Evolutionary conservation across 2,329 filamentous ascomycete genomes (phyloP), one percentile per base, ranked within the genome.

Genomic region (Colletotrichum coccodes): DNA sequence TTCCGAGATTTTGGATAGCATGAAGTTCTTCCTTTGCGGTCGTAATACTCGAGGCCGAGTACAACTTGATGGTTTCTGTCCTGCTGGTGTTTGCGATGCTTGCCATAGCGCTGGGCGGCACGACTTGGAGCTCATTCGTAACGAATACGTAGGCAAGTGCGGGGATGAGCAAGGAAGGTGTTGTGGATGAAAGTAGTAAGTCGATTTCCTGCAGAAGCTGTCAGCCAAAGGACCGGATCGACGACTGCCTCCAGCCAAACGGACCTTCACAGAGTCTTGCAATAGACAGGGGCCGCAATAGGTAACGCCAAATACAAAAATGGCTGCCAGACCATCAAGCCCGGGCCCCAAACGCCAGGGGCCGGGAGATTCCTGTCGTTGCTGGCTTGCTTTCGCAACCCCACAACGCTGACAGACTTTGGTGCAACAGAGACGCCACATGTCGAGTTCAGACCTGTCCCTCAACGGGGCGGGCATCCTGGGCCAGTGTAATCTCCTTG

Each of bases 261-360:
- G 72, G 85, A 95, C 93, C 86, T 91, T 94, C 73, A 89, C 80
- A 59, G 90, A 87, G 63, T 82, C 84, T 52, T 82, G 76, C 69
- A 86, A 75, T 28, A 96, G 82, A 79, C 94, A 97, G 36, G 80
- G 73, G 26, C 88, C 90, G 77, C 94, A 96, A 40, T 86, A 84
- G 68, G 88, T 86, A 61, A 92, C 82, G 59, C 83, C 88, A 78
- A 95, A 95, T 5, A 91, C 85, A 90, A 93, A 97, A 47, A 95
- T 83, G 47, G 89, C 83, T 46, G 87, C 84, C 68, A 93, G 85
- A 34, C 87, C 88, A 72, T 86, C 82, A 60, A 81, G 73, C 56
- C 90, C 91, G 46, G 91, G 91, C 16, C 92, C 91, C 68, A 84
- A 81, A 74, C 86, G 87, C 84, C 85, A 90, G 57, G 83, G 81